These are phyloP conservation scores for Taphrina flavorubra DNA, from an alignment of 1,139 yeast genomes.

Conservation along the genomic window DNA sequence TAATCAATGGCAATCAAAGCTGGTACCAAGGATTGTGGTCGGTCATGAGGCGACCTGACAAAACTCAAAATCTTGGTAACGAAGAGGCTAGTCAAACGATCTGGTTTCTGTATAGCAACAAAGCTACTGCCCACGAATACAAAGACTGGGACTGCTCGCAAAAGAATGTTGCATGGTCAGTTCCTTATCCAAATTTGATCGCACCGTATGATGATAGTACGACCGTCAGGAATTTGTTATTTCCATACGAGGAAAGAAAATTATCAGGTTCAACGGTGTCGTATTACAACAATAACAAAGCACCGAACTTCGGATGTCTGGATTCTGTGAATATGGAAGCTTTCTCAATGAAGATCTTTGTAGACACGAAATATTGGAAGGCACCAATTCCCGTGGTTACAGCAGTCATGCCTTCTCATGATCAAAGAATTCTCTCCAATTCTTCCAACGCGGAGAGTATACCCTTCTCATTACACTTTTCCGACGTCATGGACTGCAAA, in stretches of 20 bases:
- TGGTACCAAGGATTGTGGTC: constrained; percentile 33
- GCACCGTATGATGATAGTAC: constrained; percentile 35
- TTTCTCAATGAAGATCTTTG: constrained; percentile 34
- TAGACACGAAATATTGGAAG: constrained; percentile 33
- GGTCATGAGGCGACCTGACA: constrained; percentile 30
- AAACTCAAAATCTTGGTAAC: constrained; percentile 19
- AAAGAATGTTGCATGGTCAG: constrained; percentile 10
- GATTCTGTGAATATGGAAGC: constrained; percentile 30
- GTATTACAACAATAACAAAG: constrained; percentile 34
- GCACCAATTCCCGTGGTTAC: constrained; percentile 31
- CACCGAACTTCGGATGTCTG: constrained; percentile 39
- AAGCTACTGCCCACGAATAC: constrained; percentile 2
- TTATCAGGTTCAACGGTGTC: constrained; percentile 25
- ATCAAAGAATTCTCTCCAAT: constrained; percentile 22
- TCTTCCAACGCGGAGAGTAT: constrained; percentile 5
- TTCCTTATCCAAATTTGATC: constrained; percentile 35
- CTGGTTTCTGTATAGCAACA: constrained; percentile 36
- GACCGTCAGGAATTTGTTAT: constrained; percentile 37
- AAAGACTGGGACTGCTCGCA: constrained; percentile 25
- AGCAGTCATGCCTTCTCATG: constrained; percentile 35
- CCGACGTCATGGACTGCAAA: constrained; percentile 40
- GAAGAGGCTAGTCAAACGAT: constrained; percentile 13
- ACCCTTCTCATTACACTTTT: constrained; percentile 31
- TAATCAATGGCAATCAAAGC: constrained; percentile 22
- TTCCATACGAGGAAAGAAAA: constrained; percentile 37